Evolutionary conservation across 176 grass and related monocot species (phyloP), one percentile per base, ranked within the genome.

Genomic region (Echinochloa phyllopogon): DNA sequence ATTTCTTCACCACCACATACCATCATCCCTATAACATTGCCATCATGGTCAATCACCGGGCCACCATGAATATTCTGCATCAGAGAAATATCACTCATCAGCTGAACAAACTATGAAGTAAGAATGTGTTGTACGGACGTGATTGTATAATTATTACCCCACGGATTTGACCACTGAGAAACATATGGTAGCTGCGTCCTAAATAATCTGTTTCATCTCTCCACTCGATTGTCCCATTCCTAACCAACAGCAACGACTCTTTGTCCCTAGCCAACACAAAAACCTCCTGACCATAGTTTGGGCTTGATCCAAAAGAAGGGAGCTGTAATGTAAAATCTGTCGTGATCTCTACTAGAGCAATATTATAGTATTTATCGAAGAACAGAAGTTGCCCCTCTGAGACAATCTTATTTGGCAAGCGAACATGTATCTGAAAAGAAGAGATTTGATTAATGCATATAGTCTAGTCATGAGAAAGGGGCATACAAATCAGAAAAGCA

Each of bases 251-350:
- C 23, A 5, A 45, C 2, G 39, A 58, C 0, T 44, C 13, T 29
- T 18, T 0, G 14, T 27, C 40, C 15, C 75, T 78, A 45, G 14
- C 38, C 56, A 78, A 78, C 3, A 62, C 40, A 29, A 45, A 78
- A 23, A 78, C 56, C 8, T 78, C 57, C 14, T 62, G n/a, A 45
- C 75, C 75, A 62, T 78, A 78, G 1, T 61, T 29, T 62, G 56
- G 75, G 6, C 0, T 29, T 17, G 40, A 62, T 10, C 39, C 57
- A 78, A 62, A 17, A 11, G 75, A 45, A 44, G 40, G 7, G 6
- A 27, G 40, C 39, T 62, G n/a, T 1, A 78, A 45, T 5, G 13
- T 3, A 4, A 23, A 47, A 1, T 33, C 75, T 63, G 3, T 10
- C 4, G 18, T 21, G 18, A 76, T 58, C 49, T 57, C 51, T 10